phyloP scores from a whole-genome alignment of 805 yeast genomes.

The Sugiyamaella boreocaroliniensis region DNA sequence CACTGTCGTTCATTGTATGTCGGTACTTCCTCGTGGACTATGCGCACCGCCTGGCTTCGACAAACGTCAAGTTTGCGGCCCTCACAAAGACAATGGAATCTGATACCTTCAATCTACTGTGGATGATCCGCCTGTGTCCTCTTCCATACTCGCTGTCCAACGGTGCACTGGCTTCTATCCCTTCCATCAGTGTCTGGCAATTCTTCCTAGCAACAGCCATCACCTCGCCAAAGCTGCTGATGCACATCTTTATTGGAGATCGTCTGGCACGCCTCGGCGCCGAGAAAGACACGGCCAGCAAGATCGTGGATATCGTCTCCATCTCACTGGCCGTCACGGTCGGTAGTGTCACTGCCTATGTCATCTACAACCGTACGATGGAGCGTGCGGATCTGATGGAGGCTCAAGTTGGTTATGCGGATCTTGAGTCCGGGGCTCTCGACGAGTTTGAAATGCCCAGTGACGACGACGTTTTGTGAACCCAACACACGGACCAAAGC shows the following conservation, averaged over 20 bases:
- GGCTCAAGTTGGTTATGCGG: conserved; percentile 17
- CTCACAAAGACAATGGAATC: conserved; percentile 69
- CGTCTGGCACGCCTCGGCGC: conserved; percentile 63
- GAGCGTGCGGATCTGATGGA: conserved; percentile 26
- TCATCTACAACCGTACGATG: conserved; percentile 54
- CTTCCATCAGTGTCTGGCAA: conserved; percentile 55
- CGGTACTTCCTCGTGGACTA: conserved; percentile 49
- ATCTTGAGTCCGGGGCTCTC: conserved; percentile 18
- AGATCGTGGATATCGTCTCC: conserved; percentile 56
- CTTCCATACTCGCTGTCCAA: conserved; percentile 88
- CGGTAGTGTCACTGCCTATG: conserved; percentile 53
- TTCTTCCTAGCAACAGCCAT: conserved; percentile 66
- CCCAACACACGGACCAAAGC: not conserved
- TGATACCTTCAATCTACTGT: conserved; percentile 58
- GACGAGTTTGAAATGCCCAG: conserved; percentile 27
- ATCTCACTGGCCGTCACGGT: conserved; percentile 51
- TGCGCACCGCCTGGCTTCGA: conserved; percentile 54
- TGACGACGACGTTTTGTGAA: conserved; percentile 13
- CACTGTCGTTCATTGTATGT: conserved; percentile 64
- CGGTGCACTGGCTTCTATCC: conserved; percentile 87
- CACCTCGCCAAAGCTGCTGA: conserved; percentile 75
- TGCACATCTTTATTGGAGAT: conserved; percentile 72
- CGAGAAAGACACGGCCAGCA: conserved; percentile 41
- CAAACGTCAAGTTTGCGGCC: conserved; percentile 63
- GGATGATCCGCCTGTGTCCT: conserved; percentile 79